A percentile compares a stretch with the other conserved stretches of the same genome.
Evolutionary conservation across 768 basidiomycete species (phyloP).

Genomic region (Rhizopogon vesiculosus): DNA sequence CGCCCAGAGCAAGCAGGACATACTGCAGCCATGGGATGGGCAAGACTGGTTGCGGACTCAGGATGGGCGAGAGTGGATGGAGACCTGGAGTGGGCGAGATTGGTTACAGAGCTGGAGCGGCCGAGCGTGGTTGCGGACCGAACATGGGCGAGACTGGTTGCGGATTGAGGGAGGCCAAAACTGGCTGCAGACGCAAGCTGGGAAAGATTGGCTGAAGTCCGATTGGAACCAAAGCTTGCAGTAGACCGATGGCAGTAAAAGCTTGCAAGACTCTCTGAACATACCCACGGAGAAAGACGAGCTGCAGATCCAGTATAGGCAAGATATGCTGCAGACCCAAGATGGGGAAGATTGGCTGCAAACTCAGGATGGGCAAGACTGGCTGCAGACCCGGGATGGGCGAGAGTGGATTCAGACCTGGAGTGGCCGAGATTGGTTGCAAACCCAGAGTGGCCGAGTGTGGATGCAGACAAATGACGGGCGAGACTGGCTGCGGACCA

Average conservation of each 20-base stretch:
- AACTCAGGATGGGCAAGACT: too few relatives aligned
- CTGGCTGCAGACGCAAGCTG: not conserved
- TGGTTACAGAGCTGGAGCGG: not conserved
- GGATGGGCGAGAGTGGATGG: not conserved
- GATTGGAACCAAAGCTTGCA: too few relatives aligned
- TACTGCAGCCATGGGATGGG: not conserved
- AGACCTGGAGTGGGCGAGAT: rapidly evolving
- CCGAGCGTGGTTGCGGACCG: not conserved
- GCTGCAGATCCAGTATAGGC: too few relatives aligned
- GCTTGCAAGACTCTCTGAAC: too few relatives aligned
- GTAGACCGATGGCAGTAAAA: too few relatives aligned
- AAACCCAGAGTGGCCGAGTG: not conserved
- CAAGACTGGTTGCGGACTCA: not conserved
- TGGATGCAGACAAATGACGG: not conserved
- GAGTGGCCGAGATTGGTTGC: not conserved
- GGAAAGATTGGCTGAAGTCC: too few relatives aligned
- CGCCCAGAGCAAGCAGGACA: too few relatives aligned
- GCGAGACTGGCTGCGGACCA: not conserved
- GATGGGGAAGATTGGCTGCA: not conserved
- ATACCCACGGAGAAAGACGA: too few relatives aligned
- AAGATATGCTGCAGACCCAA: too few relatives aligned
- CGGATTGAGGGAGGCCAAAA: not conserved
- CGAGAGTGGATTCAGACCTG: not conserved
- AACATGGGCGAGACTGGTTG: not conserved
- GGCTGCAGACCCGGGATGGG: not conserved